A percentile compares a stretch with the other conserved stretches of the same genome.
Conservation (phyloP, 805 yeast genomes). For the Hanseniaspora singularis region DNA sequence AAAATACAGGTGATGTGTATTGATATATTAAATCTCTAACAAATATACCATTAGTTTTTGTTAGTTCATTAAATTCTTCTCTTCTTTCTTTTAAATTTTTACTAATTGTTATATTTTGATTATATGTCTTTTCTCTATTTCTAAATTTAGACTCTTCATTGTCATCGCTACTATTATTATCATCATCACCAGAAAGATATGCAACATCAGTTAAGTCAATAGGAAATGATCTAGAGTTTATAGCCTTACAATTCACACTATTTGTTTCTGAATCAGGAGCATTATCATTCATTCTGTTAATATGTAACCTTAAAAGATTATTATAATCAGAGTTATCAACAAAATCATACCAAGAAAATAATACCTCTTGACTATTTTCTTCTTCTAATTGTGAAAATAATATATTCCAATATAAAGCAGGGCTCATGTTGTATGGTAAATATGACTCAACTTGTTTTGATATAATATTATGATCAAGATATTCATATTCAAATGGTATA, state of each 20-base stretch:
- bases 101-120: no score
- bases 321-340: conserved; percentile 35
- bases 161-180: no score
- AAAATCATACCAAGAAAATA: conserved; percentile 53
- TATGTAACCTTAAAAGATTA: conserved; percentile 18
- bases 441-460: not conserved
- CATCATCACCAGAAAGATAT: not conserved
- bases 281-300: not conserved
- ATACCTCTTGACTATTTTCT: conserved; percentile 21
- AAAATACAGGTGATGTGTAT: conserved; percentile 5
- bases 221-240: conserved; percentile 2
- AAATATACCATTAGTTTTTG: conserved; percentile 1
- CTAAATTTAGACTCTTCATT: no score
- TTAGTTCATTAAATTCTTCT: not conserved
- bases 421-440: conserved; percentile 8
- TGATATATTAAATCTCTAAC: not conserved
- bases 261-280: not conserved
- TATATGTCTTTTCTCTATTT: no score
- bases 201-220: not conserved
- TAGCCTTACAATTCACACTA: not conserved
- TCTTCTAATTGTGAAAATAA: not conserved
- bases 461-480: not conserved
- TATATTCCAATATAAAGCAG: conserved; percentile 8
- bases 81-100: not conserved
- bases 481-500: conserved; percentile 1